phyloP scores from a whole-genome alignment of 1,284 basidiomycete species.

The Apiotrichum domesticum region DNA sequence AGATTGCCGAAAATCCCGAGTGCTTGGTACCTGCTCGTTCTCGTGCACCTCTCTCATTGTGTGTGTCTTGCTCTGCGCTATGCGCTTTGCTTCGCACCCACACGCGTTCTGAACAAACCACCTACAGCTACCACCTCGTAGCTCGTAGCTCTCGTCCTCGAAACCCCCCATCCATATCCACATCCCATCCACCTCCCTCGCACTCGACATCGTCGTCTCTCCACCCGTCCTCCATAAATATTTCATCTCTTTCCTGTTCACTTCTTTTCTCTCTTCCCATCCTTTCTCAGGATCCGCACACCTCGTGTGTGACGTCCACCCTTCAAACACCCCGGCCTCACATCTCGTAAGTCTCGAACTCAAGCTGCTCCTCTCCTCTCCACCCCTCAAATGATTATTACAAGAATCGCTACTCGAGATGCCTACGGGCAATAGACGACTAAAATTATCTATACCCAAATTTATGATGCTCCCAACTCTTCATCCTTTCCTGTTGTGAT shows the following conservation, averaged over 20 bases:
- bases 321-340: neutral
- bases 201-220: neutral
- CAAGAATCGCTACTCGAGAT: conserved; percentile 48
- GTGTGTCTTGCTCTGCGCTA: too few relatives aligned
- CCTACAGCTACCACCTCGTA: too few relatives aligned
- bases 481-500: neutral
- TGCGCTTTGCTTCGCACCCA: too few relatives aligned
- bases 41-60: too few relatives aligned
- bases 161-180: neutral
- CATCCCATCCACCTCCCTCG: neutral
- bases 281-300: too few relatives aligned
- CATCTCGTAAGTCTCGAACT: neutral
- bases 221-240: neutral
- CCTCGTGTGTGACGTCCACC: too few relatives aligned
- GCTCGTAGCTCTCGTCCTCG: neutral
- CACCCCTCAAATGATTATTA: conserved; percentile 34
- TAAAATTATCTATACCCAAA: conserved; percentile 45
- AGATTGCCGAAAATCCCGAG: too few relatives aligned
- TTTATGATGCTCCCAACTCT: conserved; percentile 24
- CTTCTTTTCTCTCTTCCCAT: neutral
- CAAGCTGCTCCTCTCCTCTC: neutral
- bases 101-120: too few relatives aligned
- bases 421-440: conserved; percentile 36
- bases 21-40: too few relatives aligned
- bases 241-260: neutral